A percentile compares a stretch with the other conserved stretches of the same genome.
These are phyloP conservation scores for Rhodotorula sp. DNA, from an alignment of 1,284 basidiomycete genomes.

Conservation along the genomic window DNA sequence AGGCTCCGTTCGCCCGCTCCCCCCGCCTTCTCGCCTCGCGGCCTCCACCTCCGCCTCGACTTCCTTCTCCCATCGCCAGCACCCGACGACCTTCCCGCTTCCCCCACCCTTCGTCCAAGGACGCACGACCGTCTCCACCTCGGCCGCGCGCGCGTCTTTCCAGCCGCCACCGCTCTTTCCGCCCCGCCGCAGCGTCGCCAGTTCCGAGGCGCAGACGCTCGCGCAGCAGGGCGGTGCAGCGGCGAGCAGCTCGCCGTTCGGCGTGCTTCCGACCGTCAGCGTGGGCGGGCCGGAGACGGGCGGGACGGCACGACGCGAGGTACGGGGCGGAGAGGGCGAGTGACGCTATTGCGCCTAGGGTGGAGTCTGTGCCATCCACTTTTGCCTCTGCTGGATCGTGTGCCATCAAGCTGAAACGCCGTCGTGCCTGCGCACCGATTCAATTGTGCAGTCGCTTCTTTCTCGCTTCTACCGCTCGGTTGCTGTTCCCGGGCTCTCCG, in stretches of 20 bases:
- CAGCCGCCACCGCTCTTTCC: conserved; percentile 10
- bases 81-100: conserved; percentile 9
- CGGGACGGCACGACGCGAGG: too few species aligned
- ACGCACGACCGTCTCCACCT: neutral
- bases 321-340: too few species aligned
- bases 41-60: neutral
- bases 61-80: conserved; percentile 1
- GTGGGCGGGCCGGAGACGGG: neutral
- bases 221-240: conserved; percentile 35
- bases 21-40: neutral
- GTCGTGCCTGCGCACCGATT: too few species aligned
- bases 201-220: conserved; percentile 10
- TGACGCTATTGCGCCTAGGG: too few species aligned
- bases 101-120: neutral
- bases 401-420: too few species aligned
- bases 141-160: neutral
- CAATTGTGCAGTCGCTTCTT: too few species aligned
- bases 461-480: too few species aligned
- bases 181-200: neutral
- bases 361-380: too few species aligned
- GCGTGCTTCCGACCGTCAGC: conserved; percentile 7
- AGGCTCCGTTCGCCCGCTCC: neutral
- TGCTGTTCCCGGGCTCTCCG: too few species aligned
- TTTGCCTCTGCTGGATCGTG: too few species aligned
- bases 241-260: conserved; percentile 31